phyloP scores from a whole-genome alignment of 331 rosid genomes.

The Malus hybrid region DNA sequence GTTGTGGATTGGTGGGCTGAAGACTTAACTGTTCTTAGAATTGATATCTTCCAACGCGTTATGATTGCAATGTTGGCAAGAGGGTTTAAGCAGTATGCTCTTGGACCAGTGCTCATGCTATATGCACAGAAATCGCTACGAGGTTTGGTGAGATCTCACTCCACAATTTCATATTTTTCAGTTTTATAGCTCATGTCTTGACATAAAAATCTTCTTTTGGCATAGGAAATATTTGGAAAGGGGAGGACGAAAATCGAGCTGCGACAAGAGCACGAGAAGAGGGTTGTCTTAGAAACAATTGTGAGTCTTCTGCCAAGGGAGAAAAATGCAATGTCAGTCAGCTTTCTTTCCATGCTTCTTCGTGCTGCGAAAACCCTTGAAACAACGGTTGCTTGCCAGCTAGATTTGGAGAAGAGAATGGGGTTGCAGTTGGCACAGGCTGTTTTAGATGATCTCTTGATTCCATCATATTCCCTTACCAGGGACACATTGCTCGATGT shows the following conservation, averaged over 20 bases:
- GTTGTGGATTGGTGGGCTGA: conserved; percentile 98
- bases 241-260: conserved; percentile 78
- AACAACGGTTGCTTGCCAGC: conserved; percentile 93
- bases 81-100: conserved; percentile 81
- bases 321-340: conserved; percentile 66
- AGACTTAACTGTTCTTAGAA: conserved; percentile 74
- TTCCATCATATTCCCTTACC: conserved; percentile 73
- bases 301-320: conserved; percentile 90
- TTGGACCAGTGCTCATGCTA: conserved; percentile 87
- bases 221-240: conserved; percentile 65
- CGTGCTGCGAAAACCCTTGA: conserved; percentile 70
- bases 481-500: conserved; percentile 87
- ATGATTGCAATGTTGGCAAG: conserved; percentile 89
- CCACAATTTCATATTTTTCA: conserved; percentile 11
- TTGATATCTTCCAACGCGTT: conserved; percentile 84
- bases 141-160: conserved; percentile 89
- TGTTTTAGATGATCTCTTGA: conserved; percentile 80
- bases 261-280: conserved; percentile 73
- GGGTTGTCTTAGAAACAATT: conserved; percentile 80
- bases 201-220: background rate
- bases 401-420: conserved; percentile 89
- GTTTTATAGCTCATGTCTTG: background rate
- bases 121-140: conserved; percentile 95
- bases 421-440: conserved; percentile 69
- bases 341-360: conserved; percentile 90